These are phyloP conservation scores for Glaciozyma antarctica DNA, from an alignment of 768 basidiomycete genomes.

Conservation along the genomic window DNA sequence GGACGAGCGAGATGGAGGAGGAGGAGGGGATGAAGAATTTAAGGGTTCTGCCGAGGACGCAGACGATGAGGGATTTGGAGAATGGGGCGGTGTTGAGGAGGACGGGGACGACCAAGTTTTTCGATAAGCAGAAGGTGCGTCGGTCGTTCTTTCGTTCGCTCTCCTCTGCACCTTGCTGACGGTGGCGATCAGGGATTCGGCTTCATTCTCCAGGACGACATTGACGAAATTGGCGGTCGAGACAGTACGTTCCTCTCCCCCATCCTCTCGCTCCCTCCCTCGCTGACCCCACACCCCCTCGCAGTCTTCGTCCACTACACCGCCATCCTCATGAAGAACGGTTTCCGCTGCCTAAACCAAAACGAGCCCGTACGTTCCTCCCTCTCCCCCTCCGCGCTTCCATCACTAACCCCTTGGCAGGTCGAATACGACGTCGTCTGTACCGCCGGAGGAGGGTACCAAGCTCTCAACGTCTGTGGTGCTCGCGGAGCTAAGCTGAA, in stretches of 20 bases:
- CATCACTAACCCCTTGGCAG: background rate
- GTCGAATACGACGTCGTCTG: constrained; percentile 68
- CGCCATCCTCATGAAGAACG: background rate
- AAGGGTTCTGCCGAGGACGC: background rate
- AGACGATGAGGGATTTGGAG: background rate
- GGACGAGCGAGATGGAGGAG: too few species aligned
- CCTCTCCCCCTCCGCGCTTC: background rate
- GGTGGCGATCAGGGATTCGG: background rate
- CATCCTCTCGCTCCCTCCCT: background rate
- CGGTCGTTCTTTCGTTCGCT: too few species aligned
- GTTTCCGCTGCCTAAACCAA: constrained; percentile 9
- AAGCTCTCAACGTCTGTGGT: constrained; percentile 46
- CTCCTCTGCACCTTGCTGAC: background rate
- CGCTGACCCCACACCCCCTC: background rate
- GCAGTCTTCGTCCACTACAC: background rate
- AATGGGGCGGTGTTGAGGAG: background rate
- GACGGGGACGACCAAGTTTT: constrained; percentile 6
- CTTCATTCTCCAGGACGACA: constrained; percentile 10
- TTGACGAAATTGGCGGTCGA: background rate
- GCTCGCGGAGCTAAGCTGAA: too few species aligned
- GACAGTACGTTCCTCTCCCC: background rate
- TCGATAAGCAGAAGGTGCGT: constrained; percentile 4
- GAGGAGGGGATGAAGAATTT: too few species aligned
- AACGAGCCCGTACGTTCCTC: constrained; percentile 4
- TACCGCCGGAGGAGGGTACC: constrained; percentile 80